Evolutionary conservation across 1,139 yeast genomes (phyloP).

Genomic region (Yamadazyma aaseri): DNA sequence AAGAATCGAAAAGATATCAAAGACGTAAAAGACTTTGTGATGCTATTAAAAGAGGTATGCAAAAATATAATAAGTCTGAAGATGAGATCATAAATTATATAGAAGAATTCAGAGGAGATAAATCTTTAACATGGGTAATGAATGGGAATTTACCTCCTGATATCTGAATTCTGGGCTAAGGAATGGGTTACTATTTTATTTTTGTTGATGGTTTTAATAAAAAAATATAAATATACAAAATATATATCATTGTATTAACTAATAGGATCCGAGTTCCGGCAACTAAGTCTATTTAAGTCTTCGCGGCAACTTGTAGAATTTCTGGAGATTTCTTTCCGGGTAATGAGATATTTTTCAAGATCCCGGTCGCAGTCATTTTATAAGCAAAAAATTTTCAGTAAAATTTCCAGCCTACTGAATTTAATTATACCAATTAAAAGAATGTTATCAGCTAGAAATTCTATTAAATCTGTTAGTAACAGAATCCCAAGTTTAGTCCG

Average conservation of each 20-base stretch:
- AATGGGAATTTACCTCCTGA: constrained; percentile 48
- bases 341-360: constrained; percentile 17
- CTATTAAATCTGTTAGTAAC: constrained; percentile 40
- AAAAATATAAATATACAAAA: no score
- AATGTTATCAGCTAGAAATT: constrained; percentile 49
- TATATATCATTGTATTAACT: no score
- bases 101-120: constrained; percentile 45
- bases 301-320: constrained; percentile 7
- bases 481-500: constrained; percentile 50
- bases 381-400: constrained; percentile 14
- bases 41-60: constrained; percentile 43
- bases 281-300: no score
- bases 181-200: no score
- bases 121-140: constrained; percentile 51
- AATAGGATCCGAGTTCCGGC: no score
- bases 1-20: constrained; percentile 46
- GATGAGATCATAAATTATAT: constrained; percentile 45
- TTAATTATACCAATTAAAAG: constrained; percentile 5
- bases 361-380: constrained; percentile 9
- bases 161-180: no score
- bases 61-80: constrained; percentile 39
- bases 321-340: constrained; percentile 28
- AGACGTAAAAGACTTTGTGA: constrained; percentile 47
- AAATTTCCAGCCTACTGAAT: constrained; percentile 5
- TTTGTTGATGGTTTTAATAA: no score